Conservation (phyloP, 2,329 filamentous ascomycete species). For the Boeremia exigua region DNA sequence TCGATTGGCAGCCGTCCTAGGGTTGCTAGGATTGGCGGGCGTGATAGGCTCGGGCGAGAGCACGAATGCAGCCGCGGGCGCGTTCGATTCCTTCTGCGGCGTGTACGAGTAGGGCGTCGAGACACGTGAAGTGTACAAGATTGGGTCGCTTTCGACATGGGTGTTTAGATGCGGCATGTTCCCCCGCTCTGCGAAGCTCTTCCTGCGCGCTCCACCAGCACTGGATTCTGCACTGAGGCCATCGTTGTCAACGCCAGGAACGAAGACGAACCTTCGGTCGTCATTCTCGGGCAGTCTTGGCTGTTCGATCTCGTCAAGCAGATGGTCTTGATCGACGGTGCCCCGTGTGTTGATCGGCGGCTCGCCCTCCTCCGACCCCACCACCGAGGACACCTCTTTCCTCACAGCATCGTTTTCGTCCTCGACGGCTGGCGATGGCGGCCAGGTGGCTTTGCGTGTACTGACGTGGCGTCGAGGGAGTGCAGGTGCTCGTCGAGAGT, state of each 20-base stretch:
- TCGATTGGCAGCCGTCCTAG: conserved; percentile 32
- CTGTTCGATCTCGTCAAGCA: conserved; percentile 66
- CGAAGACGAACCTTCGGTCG: conserved; percentile 70
- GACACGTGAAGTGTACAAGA: conserved; percentile 49
- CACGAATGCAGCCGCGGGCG: conserved; percentile 49
- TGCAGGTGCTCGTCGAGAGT: conserved; percentile 24
- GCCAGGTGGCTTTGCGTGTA: conserved; percentile 48
- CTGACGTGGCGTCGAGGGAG: conserved; percentile 26
- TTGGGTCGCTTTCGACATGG: conserved; percentile 35
- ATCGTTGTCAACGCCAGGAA: conserved; percentile 43
- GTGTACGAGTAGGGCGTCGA: conserved; percentile 56
- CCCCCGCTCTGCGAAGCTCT: conserved; percentile 44
- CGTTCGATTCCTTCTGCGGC: conserved; percentile 39
- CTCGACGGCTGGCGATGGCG: conserved; percentile 71
- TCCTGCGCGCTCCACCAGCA: conserved; percentile 29
- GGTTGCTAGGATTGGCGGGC: conserved; percentile 41
- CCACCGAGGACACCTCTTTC: conserved; percentile 61
- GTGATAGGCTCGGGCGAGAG: conserved; percentile 58
- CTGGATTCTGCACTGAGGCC: conserved; percentile 1
- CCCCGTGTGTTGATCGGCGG: conserved; percentile 69
- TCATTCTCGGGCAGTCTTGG: conserved; percentile 51
- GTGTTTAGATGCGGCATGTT: conserved; percentile 46
- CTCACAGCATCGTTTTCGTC: conserved; percentile 70
- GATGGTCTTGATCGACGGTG: conserved; percentile 70
- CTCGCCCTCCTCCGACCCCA: conserved; percentile 48